Evolutionary conservation across 73 alveolate species (phyloP), one percentile per base, ranked within the genome.

Genomic region (Effrenium voratum): DNA sequence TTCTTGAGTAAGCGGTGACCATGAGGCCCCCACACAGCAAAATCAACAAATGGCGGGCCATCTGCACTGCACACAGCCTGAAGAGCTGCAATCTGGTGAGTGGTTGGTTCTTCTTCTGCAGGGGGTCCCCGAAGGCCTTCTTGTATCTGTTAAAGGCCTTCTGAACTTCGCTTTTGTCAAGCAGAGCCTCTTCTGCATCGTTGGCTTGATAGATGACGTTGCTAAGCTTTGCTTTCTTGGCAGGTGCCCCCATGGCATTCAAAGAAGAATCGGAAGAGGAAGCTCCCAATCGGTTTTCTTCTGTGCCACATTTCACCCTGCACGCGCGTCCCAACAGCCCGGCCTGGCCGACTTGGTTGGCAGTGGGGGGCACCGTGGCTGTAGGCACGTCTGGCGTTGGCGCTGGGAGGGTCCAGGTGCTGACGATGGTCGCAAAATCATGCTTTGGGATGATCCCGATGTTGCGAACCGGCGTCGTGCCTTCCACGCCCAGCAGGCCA

Each of bases 21-120:
- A 45, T 41, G 86, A 12, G 86, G 86, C 2, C 52, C 86, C 86
- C 86, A 76, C 38, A 76, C 60, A n/a, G 86, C 32, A 22, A 76
- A 40, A 44, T 76, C 86, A 2, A 76, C 86, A 45, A 6, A 76
- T 30, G 86, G 86, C 40, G 86, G 60, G 5, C 26, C 60, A 12
- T 36, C 60, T 16, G 86, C 34, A 2, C 40, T 57, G 34, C 34
- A 22, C 34, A 76, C 41, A 32, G 86, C 86, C 5, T 76, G 86
- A 26, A 76, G 86, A 2, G 86, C 86, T 1, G 86, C 24, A 12
- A 76, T 6, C 38, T 76, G 86, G 5, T 76, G 59, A 10, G 24
- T n/a, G 4, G 60, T 41, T 2, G 38, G 41, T 41, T 76, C 86
- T 41, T 76, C 41, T 10, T 76, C 86, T 1, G 36, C 40, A 32